phyloP scores from a whole-genome alignment of 2,329 filamentous ascomycete genomes.

The Alternaria ventricosa region DNA sequence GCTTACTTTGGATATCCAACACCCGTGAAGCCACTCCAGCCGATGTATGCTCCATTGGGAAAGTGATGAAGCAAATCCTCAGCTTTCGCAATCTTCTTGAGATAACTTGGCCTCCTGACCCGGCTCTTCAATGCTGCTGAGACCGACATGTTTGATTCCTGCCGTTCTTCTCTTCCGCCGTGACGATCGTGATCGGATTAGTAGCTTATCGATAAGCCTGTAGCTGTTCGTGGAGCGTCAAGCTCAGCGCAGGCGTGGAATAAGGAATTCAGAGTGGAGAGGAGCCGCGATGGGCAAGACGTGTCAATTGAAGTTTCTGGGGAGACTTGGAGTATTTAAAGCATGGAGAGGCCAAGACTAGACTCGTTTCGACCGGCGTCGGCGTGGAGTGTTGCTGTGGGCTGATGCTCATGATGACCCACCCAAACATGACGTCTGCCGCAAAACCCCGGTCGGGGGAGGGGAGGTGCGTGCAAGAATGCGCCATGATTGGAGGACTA shows the following conservation, averaged over 20 bases:
- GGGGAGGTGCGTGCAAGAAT: background rate
- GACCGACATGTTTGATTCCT: slow-evolving; percentile 54
- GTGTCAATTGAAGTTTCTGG: background rate
- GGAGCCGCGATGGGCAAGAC: slow-evolving; percentile 9
- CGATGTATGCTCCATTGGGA: slow-evolving; percentile 83
- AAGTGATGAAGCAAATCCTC: slow-evolving; percentile 83
- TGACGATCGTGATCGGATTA: background rate
- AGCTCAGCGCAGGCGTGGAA: background rate
- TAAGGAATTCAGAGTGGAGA: slow-evolving; percentile 15
- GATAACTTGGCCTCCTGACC: slow-evolving; percentile 75
- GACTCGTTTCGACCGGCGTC: slow-evolving; percentile 8
- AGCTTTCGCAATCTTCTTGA: slow-evolving; percentile 79
- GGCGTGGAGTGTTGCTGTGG: slow-evolving; percentile 14
- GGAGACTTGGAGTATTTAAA: slow-evolving; percentile 15
- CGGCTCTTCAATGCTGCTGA: slow-evolving; percentile 79
- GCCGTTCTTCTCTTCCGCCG: background rate
- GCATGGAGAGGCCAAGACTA: slow-evolving; percentile 11
- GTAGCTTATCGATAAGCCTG: slow-evolving; percentile 18
- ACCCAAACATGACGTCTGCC: slow-evolving; percentile 23
- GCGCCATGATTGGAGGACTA: background rate
- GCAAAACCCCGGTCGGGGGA: slow-evolving; percentile 15
- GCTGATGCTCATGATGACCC: slow-evolving; percentile 17
- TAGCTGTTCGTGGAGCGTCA: background rate
- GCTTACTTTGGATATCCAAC: slow-evolving; percentile 86
- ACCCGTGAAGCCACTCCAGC: slow-evolving; percentile 90